These are phyloP conservation scores for Leonotis leonurus DNA, from an alignment of 257 asterid species.

Conservation along the genomic window DNA sequence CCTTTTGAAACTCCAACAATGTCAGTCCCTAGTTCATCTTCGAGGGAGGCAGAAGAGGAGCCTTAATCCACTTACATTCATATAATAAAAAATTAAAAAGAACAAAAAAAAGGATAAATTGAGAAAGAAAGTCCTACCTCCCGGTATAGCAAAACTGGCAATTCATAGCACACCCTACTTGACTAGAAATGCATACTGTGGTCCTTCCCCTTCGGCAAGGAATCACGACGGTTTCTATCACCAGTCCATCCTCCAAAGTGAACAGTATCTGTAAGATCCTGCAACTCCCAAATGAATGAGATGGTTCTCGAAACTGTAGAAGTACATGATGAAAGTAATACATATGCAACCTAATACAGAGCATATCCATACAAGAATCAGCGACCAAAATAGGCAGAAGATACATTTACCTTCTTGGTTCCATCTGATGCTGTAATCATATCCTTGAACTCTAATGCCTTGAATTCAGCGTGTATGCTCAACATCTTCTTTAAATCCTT, in stretches of 20 bases:
- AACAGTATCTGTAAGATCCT: constrained; percentile 88
- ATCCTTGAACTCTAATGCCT: constrained; percentile 58
- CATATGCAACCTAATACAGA: not conserved
- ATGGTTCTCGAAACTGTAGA: constrained; percentile 30
- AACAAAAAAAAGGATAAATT: not conserved
- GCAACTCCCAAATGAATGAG: constrained; percentile 61
- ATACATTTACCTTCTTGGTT: constrained; percentile 73
- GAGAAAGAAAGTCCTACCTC: constrained; percentile 41
- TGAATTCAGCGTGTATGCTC: constrained; percentile 58
- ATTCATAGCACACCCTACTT: constrained; percentile 97
- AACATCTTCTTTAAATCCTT: constrained; percentile 80
- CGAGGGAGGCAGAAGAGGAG: not conserved
- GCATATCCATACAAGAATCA: not conserved
- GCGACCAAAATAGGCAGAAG: constrained; percentile 11
- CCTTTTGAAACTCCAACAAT: not conserved
- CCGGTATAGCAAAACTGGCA: constrained; percentile 99
- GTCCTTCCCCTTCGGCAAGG: constrained; percentile 85
- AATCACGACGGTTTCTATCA: constrained; percentile 89
- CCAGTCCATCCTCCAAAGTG: constrained; percentile 73
- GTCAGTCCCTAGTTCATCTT: constrained; percentile 1
- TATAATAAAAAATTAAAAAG: not conserved
- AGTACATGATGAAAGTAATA: not conserved
- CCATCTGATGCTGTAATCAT: constrained; percentile 79
- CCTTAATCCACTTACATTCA: not conserved
- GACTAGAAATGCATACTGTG: constrained; percentile 97